Percentiles rank a stretch among this genome's conserved stretches.
Conservation (phyloP, 225 moss, liverwort and hornwort species). For the Straminergon stramineum region DNA sequence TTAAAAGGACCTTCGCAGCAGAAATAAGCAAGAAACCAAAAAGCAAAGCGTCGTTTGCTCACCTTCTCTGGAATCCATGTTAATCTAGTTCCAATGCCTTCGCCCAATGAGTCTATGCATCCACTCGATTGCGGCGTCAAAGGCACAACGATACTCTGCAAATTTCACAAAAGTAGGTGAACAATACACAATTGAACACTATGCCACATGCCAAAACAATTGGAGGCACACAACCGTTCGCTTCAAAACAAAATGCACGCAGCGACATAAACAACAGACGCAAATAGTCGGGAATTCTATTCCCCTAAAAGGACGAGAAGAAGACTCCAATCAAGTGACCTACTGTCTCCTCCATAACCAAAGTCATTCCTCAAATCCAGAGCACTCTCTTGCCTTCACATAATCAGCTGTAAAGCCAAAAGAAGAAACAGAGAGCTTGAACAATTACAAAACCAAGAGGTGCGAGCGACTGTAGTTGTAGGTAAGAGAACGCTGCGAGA, state of each 20-base stretch:
- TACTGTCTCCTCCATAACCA: constrained; percentile 10
- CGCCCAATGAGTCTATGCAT: constrained; percentile 5
- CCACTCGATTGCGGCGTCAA: constrained; percentile 9
- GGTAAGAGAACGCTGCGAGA: constrained; percentile 13
- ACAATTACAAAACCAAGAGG: constrained; percentile 10
- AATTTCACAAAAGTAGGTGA: constrained; percentile 5
- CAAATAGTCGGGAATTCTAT: neutral
- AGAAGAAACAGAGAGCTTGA: neutral
- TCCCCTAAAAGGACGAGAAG: neutral
- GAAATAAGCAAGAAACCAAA: neutral
- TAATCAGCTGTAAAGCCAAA: neutral
- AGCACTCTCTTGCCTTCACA: neutral
- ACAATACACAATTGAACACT: neutral
- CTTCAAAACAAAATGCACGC: neutral
- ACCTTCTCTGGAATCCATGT: constrained; percentile 49
- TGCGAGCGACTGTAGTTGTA: neutral
- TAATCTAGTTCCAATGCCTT: neutral
- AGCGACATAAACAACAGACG: neutral
- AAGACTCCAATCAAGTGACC: neutral
- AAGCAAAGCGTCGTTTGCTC: neutral
- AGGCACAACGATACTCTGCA: constrained; percentile 9
- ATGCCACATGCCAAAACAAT: neutral
- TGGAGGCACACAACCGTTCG: neutral
- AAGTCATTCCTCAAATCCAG: neutral
- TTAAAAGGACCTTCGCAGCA: neutral